Percentiles rank a stretch among this genome's conserved stretches.
Evolutionary conservation across 257 asterid species (phyloP).

Genomic region (Nicotiana sylvestris): DNA sequence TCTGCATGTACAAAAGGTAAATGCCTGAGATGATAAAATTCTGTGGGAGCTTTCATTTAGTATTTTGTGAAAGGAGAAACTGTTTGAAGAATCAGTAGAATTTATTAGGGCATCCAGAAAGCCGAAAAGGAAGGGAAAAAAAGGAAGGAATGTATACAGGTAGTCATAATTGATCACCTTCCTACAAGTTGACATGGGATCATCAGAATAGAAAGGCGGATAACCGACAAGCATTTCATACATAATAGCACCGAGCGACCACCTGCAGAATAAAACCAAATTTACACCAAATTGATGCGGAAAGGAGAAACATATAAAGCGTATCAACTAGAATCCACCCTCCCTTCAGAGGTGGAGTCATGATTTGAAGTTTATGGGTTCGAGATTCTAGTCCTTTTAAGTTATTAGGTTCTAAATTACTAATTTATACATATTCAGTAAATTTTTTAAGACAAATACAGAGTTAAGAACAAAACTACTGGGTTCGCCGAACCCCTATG

Average conservation of each 20-base stretch:
- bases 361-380: too few species aligned
- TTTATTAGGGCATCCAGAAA: neutral
- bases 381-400: too few species aligned
- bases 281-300: neutral
- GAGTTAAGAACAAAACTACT: too few species aligned
- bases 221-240: conserved; percentile 47
- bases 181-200: conserved; percentile 40
- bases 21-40: neutral
- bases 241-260: conserved; percentile 51
- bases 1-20: conserved; percentile 35
- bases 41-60: neutral
- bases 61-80: neutral
- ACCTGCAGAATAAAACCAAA: conserved; percentile 20
- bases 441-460: too few species aligned
- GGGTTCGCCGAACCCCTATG: too few species aligned
- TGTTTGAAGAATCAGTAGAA: neutral
- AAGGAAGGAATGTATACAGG: neutral
- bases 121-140: neutral
- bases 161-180: conserved; percentile 25
- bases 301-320: neutral
- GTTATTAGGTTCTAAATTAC: too few species aligned
- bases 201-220: conserved; percentile 47
- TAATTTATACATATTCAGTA: too few species aligned
- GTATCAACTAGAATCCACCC: neutral
- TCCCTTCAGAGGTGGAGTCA: neutral